These are phyloP conservation scores for Penicillium waksmanii DNA, from an alignment of 495 filamentous ascomycete species.

Conservation along the genomic window DNA sequence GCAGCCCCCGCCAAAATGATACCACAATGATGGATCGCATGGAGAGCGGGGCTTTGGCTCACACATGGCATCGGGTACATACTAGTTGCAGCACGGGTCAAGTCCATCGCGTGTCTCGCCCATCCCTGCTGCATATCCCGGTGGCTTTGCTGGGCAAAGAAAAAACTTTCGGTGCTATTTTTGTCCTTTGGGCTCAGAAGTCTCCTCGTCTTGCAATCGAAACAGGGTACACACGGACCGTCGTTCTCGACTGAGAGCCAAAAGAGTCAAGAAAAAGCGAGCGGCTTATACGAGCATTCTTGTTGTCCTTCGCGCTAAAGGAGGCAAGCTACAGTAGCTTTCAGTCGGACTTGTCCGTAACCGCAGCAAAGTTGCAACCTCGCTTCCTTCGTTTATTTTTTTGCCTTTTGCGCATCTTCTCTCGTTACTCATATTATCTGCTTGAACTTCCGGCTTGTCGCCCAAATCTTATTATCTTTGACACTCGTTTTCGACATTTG, in stretches of 20 bases:
- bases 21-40: slow-evolving; percentile 24
- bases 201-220: slow-evolving; percentile 8
- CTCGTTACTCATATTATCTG: slow-evolving; percentile 11
- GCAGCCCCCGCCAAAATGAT: slow-evolving; percentile 5
- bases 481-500: slow-evolving; percentile 8
- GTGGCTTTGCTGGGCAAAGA: slow-evolving; percentile 15
- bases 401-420: neutral
- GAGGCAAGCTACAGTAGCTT: slow-evolving; percentile 12
- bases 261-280: slow-evolving; percentile 26
- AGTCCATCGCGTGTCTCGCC: slow-evolving; percentile 25
- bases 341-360: slow-evolving; percentile 10
- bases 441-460: neutral
- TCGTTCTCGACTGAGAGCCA: neutral
- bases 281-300: slow-evolving; percentile 9
- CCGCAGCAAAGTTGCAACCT: slow-evolving; percentile 3
- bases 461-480: neutral
- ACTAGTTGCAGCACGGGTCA: slow-evolving; percentile 12
- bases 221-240: slow-evolving; percentile 15
- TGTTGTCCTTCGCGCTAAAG: slow-evolving; percentile 8
- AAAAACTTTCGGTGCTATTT: slow-evolving; percentile 26
- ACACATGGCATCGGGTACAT: slow-evolving; percentile 24
- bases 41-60: slow-evolving; percentile 19
- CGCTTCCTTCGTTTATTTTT: neutral
- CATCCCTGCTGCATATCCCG: slow-evolving; percentile 19
- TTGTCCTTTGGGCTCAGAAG: slow-evolving; percentile 15